Evolutionary conservation across 257 asterid species (phyloP), one percentile per base, ranked within the genome.

Genomic region (Capsicum rhomboideum): DNA sequence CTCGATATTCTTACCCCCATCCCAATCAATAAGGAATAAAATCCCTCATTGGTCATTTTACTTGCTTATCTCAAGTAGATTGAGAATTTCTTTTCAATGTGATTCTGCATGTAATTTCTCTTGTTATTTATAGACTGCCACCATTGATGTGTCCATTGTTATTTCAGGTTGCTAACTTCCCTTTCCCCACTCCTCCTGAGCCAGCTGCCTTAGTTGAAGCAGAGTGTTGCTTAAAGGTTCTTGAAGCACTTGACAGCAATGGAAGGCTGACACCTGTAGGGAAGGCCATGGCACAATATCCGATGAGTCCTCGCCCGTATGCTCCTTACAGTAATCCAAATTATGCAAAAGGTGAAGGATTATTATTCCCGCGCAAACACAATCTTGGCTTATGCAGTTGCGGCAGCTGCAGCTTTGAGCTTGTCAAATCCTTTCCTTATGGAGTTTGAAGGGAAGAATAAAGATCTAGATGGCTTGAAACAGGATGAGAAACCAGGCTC

Each of bases 271-370:
- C 98, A 3, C 86, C 89, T 80, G 85, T 93, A n/a, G 99, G 99
- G 74, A 94, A 90, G 88, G 98, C 98, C 86, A 96, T 96, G 99
- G 93, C 99, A 85, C 94, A 89, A 40, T 96, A 90, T 87, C 99
- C 98, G 0, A 91, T 96, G 99, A 93, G 94, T 80, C 99, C 99
- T 84, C 98, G 98, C 99, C 72, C 92, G 98, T 82, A 93, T 94
- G 98, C 99, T 96, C 85, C 99, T 96, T 83, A 94, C 98, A 14
- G 98, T 93, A 74, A 91, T 96, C 86, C 93, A 90, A 85, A 90
- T 92, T 64, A 93, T 93, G 94, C 90, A 72, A 28, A 86, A 91
- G 31, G 82, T 52, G 69, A 88, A 89, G 85, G 79, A 83, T 54
- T 85, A 83, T 54, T 85, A 82, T 64, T 55, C 64, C 26, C 93